Conservation (phyloP, 306 rosid species). For the Canavalia gladiata region DNA sequence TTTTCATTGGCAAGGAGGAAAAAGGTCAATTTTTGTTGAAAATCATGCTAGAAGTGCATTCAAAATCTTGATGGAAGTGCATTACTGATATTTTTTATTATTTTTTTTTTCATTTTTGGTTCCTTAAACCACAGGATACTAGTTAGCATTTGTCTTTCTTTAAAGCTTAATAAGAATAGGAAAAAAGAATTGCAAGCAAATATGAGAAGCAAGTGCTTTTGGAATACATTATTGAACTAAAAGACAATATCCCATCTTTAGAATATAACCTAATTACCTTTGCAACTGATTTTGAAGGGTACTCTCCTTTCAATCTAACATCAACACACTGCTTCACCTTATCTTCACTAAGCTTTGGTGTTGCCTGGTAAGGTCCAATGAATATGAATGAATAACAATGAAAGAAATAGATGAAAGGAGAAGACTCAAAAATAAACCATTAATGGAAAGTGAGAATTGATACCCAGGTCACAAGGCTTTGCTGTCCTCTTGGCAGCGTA, state of each 20-base stretch:
- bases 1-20: not conserved
- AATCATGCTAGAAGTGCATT: too few relatives aligned
- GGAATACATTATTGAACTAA: conserved; percentile 7
- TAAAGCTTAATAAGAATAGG: not conserved
- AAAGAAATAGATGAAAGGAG: conserved; percentile 20
- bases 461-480: conserved; percentile 96
- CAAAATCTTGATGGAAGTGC: too few relatives aligned
- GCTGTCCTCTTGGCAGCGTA: conserved; percentile 86
- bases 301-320: conserved; percentile 69
- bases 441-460: conserved; percentile 35
- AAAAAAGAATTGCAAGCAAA: not conserved
- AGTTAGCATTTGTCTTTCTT: not conserved
- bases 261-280: conserved; percentile 65
- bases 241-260: conserved; percentile 26
- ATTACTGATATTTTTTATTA: too few relatives aligned
- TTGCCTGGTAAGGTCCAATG: conserved; percentile 62
- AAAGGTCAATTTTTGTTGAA: not conserved
- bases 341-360: conserved; percentile 86
- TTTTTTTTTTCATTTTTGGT: too few relatives aligned
- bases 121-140: too few relatives aligned
- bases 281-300: conserved; percentile 83
- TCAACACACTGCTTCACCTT: conserved; percentile 89
- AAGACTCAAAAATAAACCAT: conserved; percentile 18
- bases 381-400: conserved; percentile 39
- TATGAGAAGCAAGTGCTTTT: not conserved